Evolutionary conservation across 352 stramenopile species (phyloP), one percentile per base, ranked within the genome.

Genomic region (Achlya hypogyna): DNA sequence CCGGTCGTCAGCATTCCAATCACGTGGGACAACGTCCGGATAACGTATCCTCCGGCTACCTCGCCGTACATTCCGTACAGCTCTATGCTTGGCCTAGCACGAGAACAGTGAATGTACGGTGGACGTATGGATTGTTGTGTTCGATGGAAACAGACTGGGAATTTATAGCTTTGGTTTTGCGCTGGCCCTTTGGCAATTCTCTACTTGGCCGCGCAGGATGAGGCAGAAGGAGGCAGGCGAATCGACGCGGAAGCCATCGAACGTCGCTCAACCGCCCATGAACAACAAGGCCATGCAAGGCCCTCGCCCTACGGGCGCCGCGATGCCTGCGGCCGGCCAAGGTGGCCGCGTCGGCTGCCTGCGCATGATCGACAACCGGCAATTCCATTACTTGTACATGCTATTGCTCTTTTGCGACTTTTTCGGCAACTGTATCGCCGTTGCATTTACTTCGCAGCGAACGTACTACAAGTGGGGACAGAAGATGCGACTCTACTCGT

Each of bases 401-500:
- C 89, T 92, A 53, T 78, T 82, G 70, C 81, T 95, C 40, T 91
- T 91, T 63, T 69, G 93, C 53, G 86, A 95, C 73, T 95, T 95
- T 51, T 90, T 92, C 53, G 78, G 42, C 38, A 67, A 67, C 43
- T 34, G n/a, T 12, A 23, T 67, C 18, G 60, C 23, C 16, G 60
- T 67, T 4, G 29, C 38, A 22, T 67, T 67, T 53, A 35, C 32
- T 20, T 67, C 60, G 14, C 45, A 56, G 28, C n/a, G 20, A 5
- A 60, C 38, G n/a, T 67, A 32, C 38, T 35, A 67, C 34, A 67
- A 28, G 51, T 67, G 29, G 27, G 60, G n/a, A 5, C 23, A 47
- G 6, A 56, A 67, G 34, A 25, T 28, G 66, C 82, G 86, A 29
- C 81, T 81, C 69, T 88, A 89, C 65, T 91, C 81, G 14, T 79